phyloP scores from a whole-genome alignment of 805 yeast species.

The Sugiyamaella americana region DNA sequence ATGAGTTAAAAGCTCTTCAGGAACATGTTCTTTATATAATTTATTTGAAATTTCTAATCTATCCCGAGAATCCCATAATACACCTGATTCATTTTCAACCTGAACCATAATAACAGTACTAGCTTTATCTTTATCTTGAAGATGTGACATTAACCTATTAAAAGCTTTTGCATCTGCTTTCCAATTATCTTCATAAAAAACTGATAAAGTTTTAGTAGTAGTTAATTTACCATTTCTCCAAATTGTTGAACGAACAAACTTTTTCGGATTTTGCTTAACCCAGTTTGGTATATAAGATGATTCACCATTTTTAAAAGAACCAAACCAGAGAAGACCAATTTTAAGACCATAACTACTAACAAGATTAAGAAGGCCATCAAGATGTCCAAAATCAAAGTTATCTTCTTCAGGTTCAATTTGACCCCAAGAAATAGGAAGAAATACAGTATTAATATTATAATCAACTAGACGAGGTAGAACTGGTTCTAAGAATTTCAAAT shows the following conservation, averaged over 20 bases:
- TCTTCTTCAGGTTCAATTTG: constrained; percentile 18
- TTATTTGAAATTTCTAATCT: constrained; percentile 2
- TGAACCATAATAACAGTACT: constrained; percentile 18
- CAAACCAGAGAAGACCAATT: constrained; percentile 18
- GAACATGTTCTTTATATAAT: constrained; percentile 11
- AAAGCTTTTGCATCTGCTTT: constrained; percentile 17
- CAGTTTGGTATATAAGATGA: constrained; percentile 15
- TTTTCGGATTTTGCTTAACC: constrained; percentile 13
- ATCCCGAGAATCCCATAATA: constrained; percentile 18
- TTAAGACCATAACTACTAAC: constrained; percentile 9
- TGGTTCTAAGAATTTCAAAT: constrained; percentile 9
- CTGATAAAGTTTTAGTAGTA: constrained; percentile 12
- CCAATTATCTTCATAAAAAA: constrained; percentile 10
- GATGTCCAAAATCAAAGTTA: constrained; percentile 12
- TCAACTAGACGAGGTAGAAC: constrained; percentile 11
- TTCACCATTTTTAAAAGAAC: constrained; percentile 19
- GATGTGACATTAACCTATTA: constrained; percentile 11
- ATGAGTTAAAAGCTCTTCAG: constrained; percentile 7
- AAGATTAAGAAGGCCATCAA: constrained; percentile 8
- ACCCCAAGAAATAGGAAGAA: constrained; percentile 19
- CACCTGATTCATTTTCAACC: constrained; percentile 17
- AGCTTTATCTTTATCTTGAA: constrained; percentile 5
- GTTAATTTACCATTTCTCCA: constrained; percentile 2
- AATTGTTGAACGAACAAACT: constrained; percentile 11
- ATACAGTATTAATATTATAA: constrained; percentile 13